Base-by-base conservation (phyloP, 441 rosid species). In the Pelargonium citronellum region DNA sequence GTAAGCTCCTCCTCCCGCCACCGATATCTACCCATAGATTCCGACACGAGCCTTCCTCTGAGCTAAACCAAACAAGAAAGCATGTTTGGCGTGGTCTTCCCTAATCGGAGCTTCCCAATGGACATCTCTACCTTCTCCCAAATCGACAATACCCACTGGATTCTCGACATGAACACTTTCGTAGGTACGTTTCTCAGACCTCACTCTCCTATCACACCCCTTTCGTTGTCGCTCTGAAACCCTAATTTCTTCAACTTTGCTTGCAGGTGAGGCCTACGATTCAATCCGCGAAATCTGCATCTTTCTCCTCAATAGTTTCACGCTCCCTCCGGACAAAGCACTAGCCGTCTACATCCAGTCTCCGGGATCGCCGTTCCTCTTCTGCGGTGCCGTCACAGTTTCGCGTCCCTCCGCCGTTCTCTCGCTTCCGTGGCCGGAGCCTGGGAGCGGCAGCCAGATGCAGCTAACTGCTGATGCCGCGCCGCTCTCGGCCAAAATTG, bases 61-160 rank as follows among this genome's bases (percentile, higher is more conserved):
- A 58, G 11, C 30, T 16, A 2, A 6, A 17, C 22, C 46, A 8
- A n/a, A 1, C 12, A 19, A 17, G 15, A 27, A 44, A 73, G 2
- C 47, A 91, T 94, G 99, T 94, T 94, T 66, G 99, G 97, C 39
- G 96, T 94, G 1, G 91, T 94, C 47, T 94, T 94, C 79, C 99
- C 97, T 2, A 86, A 94, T 71, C 87, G 97, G 72, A 94, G 99
- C 76, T 94, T 90, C 81, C 99, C 99, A 1, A 80, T 91, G 73
- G 97, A 91, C 75, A 90, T 90, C 64, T 91, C 99, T 68, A 74
- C 89, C 39, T 94, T 94, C 79, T 46, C 87, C 69, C 99, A 94
- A 80, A 90, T 94, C 80, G 97, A 89, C 72, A 90, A 92, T 39
- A 83, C 86, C 75, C 96, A 94, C 66, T 94, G 97, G 98, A 73